Evolutionary conservation across 768 basidiomycete species (phyloP), one percentile per base, ranked within the genome.

Genomic region (Psilocybe cyanescens): DNA sequence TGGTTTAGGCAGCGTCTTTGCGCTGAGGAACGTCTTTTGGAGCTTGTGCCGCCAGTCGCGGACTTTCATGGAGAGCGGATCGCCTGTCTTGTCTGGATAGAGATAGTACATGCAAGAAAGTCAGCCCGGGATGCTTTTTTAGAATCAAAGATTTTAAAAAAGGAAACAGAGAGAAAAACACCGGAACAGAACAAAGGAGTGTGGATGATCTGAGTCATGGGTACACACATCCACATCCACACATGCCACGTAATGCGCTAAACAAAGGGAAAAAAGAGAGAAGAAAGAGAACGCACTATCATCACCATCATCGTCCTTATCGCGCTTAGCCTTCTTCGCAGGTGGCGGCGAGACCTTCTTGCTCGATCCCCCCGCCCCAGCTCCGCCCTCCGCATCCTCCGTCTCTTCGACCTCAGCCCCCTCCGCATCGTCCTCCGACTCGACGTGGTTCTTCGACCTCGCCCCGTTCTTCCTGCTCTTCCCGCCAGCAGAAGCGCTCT

Each of bases 11-110:
- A 80, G 64, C 5, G 77, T 76, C 74, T 89, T 89, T 65, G 77
- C 83, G 66, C 87, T 86, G 55, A 96, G 71, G 78, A 95, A 91
- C 0, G 86, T 91, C 74, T 94, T 91, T 76, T 98, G 95, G 2
- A 97, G 83, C 74, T 87, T 91, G 74, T 97, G 94, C 66, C 96
- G 82, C 95, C 95, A 97, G 60, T 92, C 91, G 70, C 91, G 88
- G 67, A 96, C 94, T 73, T 89, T 78, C 29, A 74, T 53, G 31
- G 85, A 84, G 55, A 81, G 80, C 1, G 94, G 94, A 71, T 95
- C 86, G 39, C 89, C 88, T 62, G 87, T 80, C 70, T 84, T 80
- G 7, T 70, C 77, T 79, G 55, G 14, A 57, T 47, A 51, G 19
- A 37, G 51, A 35, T 5, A 8, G 45, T 1, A 24, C 24, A 39